Conservation (phyloP, 164 flowering plant genomes). For the Santalum album region DNA sequence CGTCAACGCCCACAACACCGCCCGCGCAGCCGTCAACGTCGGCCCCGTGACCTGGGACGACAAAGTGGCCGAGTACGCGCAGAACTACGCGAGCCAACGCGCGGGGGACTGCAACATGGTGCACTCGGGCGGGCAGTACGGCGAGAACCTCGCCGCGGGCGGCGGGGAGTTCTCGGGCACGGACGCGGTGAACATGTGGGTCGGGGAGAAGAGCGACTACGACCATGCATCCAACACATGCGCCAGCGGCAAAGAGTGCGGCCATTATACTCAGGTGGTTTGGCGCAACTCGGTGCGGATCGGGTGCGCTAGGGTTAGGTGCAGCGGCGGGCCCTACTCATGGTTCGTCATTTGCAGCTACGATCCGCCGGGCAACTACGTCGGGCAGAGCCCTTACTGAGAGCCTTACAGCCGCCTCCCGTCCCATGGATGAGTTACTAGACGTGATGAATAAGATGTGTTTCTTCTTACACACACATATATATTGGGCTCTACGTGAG, state of each 20-base stretch:
- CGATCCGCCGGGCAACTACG: neutral
- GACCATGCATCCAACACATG: neutral
- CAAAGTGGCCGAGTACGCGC: neutral
- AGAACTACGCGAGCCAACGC: neutral
- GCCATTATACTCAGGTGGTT: slow-evolving; percentile 3
- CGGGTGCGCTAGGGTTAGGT: slow-evolving; percentile 2
- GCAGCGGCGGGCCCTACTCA: neutral
- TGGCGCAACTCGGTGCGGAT: neutral
- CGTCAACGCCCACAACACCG: neutral
- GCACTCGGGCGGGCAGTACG: neutral
- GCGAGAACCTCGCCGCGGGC: neutral
- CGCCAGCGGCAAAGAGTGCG: neutral
- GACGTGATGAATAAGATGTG: too few relatives aligned
- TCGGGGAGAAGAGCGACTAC: neutral
- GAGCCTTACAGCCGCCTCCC: too few relatives aligned
- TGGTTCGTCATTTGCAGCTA: slow-evolving; percentile 3
- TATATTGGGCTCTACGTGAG: too few relatives aligned
- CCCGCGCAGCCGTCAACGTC: neutral
- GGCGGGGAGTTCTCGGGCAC: neutral
- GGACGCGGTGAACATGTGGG: neutral
- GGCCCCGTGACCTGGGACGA: slow-evolving; percentile 1
- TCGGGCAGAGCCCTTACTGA: neutral
- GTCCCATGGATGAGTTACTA: too few relatives aligned
- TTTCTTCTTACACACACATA: too few relatives aligned
- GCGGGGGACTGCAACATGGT: neutral